phyloP scores from a whole-genome alignment of 257 asterid species.

The Scutellaria baicalensis region DNA sequence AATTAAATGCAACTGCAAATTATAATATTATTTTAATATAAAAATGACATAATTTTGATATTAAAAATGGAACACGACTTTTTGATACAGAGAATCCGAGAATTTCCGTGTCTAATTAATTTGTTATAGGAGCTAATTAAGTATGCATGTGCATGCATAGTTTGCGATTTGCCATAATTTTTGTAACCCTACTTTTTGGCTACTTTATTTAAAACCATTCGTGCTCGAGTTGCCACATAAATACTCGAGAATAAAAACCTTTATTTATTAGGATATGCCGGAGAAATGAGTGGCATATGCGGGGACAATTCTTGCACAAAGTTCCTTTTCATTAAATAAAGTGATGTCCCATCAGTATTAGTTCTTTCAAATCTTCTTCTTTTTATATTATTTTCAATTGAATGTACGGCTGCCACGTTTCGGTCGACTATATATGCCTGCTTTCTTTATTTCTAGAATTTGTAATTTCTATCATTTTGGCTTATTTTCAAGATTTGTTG shows the following conservation, averaged over 20 bases:
- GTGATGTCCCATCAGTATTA: slow-evolving; percentile 6
- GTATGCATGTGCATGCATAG: slow-evolving; percentile 19
- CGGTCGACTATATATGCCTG: neutral
- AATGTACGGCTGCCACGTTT: neutral
- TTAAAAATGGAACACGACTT: too few species aligned
- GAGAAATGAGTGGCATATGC: slow-evolving; percentile 30
- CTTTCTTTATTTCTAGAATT: neutral
- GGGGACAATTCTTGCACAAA: slow-evolving; percentile 18
- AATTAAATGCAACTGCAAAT: too few species aligned
- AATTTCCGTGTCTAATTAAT: too few species aligned
- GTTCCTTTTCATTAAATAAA: neutral
- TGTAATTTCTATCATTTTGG: neutral
- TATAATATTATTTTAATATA: too few species aligned
- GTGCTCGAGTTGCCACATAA: slow-evolving; percentile 24
- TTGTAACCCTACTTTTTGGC: neutral
- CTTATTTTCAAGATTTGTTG: neutral
- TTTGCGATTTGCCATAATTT: neutral
- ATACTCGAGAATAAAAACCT: neutral
- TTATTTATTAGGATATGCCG: slow-evolving; percentile 19
- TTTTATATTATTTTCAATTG: neutral
- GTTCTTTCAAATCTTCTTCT: neutral
- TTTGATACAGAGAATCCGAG: too few species aligned
- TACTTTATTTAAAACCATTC: neutral
- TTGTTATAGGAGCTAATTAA: neutral
- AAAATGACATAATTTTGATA: too few species aligned